Conservation (phyloP, 768 basidiomycete genomes). For the Trametes cubensis region DNA sequence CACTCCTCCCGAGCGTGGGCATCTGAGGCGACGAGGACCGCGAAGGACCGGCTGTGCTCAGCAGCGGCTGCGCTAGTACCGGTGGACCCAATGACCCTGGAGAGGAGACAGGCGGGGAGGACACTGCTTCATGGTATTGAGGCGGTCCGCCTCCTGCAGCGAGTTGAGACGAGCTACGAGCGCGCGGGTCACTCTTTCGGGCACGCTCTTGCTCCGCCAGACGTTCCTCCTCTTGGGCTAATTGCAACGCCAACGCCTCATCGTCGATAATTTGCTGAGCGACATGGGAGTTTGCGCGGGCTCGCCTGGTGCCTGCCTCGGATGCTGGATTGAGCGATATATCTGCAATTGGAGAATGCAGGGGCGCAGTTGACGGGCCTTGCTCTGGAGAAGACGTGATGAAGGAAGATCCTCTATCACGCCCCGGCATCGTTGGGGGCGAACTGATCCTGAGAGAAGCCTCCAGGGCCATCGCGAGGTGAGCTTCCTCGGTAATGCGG, state of each 20-base stretch:
- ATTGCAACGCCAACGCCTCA: constrained; percentile 46
- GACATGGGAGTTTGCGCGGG: background rate
- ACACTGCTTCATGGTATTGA: constrained; percentile 21
- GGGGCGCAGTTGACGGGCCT: constrained; percentile 3
- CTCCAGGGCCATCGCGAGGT: constrained; percentile 64
- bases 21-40: background rate
- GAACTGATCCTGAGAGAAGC: constrained; percentile 42
- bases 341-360: constrained; percentile 11
- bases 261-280: constrained; percentile 38
- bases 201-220: constrained; percentile 38
- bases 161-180: background rate
- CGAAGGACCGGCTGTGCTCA: background rate
- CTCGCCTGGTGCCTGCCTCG: background rate
- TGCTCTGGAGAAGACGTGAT: constrained; percentile 19
- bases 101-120: constrained; percentile 1
- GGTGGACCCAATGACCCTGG: constrained; percentile 4
- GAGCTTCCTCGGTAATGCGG: constrained; percentile 56
- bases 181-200: background rate
- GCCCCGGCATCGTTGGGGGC: background rate
- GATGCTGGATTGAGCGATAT: background rate
- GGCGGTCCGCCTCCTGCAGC: constrained; percentile 1
- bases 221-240: constrained; percentile 45
- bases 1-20: constrained; percentile 11
- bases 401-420: constrained; percentile 14
- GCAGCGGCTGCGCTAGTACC: background rate